A percentile compares a stretch with the other conserved stretches of the same genome.
phyloP scores from a whole-genome alignment of 257 asterid species.

The Fraxinus excelsior region DNA sequence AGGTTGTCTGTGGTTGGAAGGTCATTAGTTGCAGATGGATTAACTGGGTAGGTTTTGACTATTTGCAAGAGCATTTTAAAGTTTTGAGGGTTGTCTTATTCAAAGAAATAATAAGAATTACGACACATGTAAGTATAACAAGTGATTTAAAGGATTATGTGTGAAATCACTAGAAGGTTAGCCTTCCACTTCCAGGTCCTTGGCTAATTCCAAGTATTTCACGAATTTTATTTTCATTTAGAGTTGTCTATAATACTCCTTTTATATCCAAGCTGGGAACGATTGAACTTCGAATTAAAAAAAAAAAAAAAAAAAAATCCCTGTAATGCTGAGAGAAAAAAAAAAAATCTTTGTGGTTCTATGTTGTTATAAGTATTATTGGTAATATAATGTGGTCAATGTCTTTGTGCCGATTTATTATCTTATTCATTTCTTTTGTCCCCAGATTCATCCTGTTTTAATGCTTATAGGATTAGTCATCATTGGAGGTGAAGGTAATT shows the following conservation, averaged over 20 bases:
- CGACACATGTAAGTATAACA: neutral
- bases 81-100: neutral
- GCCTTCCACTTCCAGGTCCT: neutral
- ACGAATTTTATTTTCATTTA: neutral
- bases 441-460: slow-evolving; percentile 91
- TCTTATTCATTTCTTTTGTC: slow-evolving; percentile 21
- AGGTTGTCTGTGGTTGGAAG: neutral
- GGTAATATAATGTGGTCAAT: neutral
- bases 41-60: neutral
- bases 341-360: neutral
- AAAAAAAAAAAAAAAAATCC: neutral
- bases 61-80: neutral
- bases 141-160: neutral
- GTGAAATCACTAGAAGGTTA: neutral
- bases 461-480: slow-evolving; percentile 83
- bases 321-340: neutral
- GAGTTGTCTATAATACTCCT: neutral
- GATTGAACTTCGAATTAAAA: neutral
- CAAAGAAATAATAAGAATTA: neutral
- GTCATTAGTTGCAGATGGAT: neutral
- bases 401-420: slow-evolving; percentile 18
- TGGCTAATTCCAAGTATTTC: neutral
- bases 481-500: slow-evolving; percentile 88
- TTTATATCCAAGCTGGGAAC: neutral
- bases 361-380: neutral